Percentiles rank a stretch among this genome's conserved stretches.
Conservation (phyloP, 306 rosid species). For the Macrotyloma uniflorum region DNA sequence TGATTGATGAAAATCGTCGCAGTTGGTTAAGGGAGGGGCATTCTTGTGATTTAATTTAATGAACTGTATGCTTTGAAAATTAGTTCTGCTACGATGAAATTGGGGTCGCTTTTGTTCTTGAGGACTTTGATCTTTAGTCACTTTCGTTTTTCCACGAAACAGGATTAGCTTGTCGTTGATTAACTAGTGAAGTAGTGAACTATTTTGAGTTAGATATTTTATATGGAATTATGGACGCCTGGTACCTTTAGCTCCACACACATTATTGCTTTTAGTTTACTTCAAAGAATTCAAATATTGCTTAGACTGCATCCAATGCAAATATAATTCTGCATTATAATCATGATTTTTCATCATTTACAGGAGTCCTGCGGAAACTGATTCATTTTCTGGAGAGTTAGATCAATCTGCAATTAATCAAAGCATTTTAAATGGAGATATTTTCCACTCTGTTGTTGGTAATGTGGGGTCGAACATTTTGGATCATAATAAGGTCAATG, state of each 20-base stretch:
- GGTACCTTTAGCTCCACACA: not conserved
- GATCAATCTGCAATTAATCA: not conserved
- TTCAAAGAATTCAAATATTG: not conserved
- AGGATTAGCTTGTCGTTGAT: not conserved
- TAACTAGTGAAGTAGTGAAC: not conserved
- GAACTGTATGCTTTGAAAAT: not conserved
- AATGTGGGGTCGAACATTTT: not conserved
- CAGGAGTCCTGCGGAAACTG: constrained; percentile 2
- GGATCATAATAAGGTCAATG: not conserved
- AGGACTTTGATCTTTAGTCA: not conserved
- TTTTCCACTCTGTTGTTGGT: not conserved
- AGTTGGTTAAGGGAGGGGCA: not conserved
- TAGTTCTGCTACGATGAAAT: not conserved
- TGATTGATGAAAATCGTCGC: constrained; percentile 3
- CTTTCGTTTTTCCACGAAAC: not conserved
- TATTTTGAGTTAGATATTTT: not conserved
- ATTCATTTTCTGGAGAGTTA: constrained; percentile 1
- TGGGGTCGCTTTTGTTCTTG: not conserved
- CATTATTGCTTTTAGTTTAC: not conserved
- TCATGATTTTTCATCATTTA: not conserved
- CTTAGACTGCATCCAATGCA: not conserved
- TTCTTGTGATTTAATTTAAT: constrained; percentile 18
- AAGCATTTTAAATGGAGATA: not conserved
- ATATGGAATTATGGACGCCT: not conserved
- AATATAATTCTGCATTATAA: not conserved